Evolutionary conservation across 352 stramenopile species (phyloP), one percentile per base, ranked within the genome.

Genomic region (Phytophthora macrochlamydospora): DNA sequence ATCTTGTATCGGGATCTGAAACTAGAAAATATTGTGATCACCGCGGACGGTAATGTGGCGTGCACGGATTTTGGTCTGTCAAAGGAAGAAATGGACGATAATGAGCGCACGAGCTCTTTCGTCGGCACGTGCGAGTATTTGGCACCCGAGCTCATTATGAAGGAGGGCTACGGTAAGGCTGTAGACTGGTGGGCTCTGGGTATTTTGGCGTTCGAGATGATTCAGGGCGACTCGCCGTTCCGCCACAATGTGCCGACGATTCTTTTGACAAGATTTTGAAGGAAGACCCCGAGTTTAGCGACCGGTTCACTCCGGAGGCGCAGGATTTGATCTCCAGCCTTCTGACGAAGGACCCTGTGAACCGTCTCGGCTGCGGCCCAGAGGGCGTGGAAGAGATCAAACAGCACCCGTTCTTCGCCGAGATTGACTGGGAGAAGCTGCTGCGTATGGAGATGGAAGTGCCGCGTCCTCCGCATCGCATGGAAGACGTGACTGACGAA

Each of bases 101-200:
- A 89, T 28, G 79, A 86, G 45, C 69, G 80, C 2, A 87, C 83
- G 30, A 89, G 78, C 50, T 90, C 83, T 29, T 89, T 90, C 65
- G 79, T 90, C 4, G 83, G 83, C 51, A 92, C 83, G n/a, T 88
- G 79, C 53, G 83, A 92, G 50, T 92, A 92, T 67, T 64, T 92
- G 55, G 83, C 83, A 8, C 83, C 83, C 14, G 83, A 92, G 59
- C 60, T 92, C 37, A 89, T 92, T 55, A 70, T 89, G 58, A 89
- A 90, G 56, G 79, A 87, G 38, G 80, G 78, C 28, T 90, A 92
- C 57, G 81, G 81, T 43, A 90, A 87, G 66, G 74, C 81, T 2
- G 83, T 92, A 7, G 83, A 92, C 60, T 92, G 81, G 79, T 92
- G 83, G 83, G 83, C 77, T n/a, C 76, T 92, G 57, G 83, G 83